A percentile compares a stretch with the other conserved stretches of the same genome.
Conservation (phyloP, 495 filamentous ascomycete species). For the Podospora pseudopauciseta region DNA sequence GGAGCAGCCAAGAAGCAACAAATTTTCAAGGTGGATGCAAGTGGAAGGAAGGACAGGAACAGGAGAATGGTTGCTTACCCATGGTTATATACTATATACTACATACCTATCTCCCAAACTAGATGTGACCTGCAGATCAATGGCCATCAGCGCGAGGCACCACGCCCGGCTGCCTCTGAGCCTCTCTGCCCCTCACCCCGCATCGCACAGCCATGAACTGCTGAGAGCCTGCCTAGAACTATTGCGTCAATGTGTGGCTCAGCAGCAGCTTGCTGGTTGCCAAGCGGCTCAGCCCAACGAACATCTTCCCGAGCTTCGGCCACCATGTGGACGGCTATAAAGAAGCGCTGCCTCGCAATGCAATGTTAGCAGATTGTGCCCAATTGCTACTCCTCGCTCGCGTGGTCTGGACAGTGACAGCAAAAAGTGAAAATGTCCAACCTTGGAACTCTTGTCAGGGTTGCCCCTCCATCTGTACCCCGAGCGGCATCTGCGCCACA, state of each 20-base stretch:
- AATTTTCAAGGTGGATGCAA: neutral
- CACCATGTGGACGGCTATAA: neutral
- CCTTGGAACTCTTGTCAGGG: neutral
- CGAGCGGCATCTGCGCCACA: no score
- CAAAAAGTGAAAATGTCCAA: neutral
- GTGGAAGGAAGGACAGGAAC: neutral
- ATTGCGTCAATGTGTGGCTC: constrained; percentile 19
- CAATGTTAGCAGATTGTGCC: neutral
- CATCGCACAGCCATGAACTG: neutral
- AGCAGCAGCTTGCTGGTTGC: constrained; percentile 1
- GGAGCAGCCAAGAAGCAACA: no score
- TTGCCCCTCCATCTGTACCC: neutral
- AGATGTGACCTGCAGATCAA: neutral
- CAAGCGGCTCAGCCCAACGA: constrained; percentile 2
- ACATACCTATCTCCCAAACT: neutral
- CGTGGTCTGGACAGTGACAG: neutral
- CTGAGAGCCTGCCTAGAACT: neutral
- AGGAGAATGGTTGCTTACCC: neutral
- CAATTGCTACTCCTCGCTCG: neutral
- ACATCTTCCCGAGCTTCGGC: neutral
- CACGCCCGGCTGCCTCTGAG: neutral
- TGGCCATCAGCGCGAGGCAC: neutral
- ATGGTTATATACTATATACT: neutral
- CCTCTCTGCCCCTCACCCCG: neutral
- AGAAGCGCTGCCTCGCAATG: neutral